These are phyloP conservation scores for Lipomyces chichibuensis DNA, from an alignment of 805 yeast genomes.

Conservation along the genomic window DNA sequence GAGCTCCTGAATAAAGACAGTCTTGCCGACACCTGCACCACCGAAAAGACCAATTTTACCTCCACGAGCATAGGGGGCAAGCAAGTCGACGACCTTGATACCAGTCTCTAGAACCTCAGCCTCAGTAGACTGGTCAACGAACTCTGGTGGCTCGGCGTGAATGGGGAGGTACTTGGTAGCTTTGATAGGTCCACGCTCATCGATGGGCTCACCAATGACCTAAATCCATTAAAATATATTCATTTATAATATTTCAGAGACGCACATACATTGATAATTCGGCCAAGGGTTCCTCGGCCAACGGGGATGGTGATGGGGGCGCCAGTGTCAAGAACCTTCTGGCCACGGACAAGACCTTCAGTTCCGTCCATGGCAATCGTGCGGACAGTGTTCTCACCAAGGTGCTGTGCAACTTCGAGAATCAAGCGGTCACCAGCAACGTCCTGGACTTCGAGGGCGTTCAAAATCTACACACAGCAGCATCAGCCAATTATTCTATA, in stretches of 20 bases:
- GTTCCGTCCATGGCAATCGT: constrained; percentile 99
- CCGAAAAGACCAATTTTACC: constrained; percentile 99
- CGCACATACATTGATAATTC: constrained; percentile 78
- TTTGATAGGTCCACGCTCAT: constrained; percentile 98
- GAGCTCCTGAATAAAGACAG: constrained; percentile 99
- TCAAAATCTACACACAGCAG: constrained; percentile 58
- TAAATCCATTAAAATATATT: neutral
- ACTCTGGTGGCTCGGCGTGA: constrained; percentile 97
- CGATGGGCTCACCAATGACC: constrained; percentile 96
- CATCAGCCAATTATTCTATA: neutral
- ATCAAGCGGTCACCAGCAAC: constrained; percentile 76
- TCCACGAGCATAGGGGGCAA: constrained; percentile 99
- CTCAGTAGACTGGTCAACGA: constrained; percentile 94
- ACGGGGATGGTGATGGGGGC: constrained; percentile 99
- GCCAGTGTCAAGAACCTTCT: constrained; percentile 89
- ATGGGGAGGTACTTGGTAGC: constrained; percentile 93
- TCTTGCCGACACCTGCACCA: constrained; percentile 99
- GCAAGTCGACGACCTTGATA: constrained; percentile 98
- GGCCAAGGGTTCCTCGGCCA: constrained; percentile 98
- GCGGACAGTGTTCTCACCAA: constrained; percentile 99
- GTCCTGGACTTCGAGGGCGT: constrained; percentile 88
- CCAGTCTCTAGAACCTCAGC: constrained; percentile 99
- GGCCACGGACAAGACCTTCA: constrained; percentile 99
- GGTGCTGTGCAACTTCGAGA: constrained; percentile 98
- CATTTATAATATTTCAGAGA: constrained; percentile 39